Evolutionary conservation across 306 rosid genomes (phyloP).

Genomic region (Rosa lucieae): DNA sequence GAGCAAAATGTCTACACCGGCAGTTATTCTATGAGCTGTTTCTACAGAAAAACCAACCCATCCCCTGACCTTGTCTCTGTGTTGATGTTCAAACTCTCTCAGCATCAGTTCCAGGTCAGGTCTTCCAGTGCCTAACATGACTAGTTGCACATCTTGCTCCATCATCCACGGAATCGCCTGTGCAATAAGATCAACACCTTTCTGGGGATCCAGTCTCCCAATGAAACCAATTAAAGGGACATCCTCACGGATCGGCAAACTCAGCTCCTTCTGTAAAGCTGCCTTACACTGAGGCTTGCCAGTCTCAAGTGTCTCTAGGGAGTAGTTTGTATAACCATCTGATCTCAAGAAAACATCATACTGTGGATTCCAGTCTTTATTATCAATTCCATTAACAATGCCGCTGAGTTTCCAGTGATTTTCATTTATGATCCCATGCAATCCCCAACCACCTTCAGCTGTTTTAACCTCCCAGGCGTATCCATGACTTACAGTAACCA

Average conservation of each 20-base stretch:
- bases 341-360: constrained; percentile 63
- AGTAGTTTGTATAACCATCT: constrained; percentile 88
- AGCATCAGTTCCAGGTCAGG: constrained; percentile 84
- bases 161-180: constrained; percentile 91
- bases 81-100: constrained; percentile 44
- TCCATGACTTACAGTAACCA: constrained; percentile 94
- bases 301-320: constrained; percentile 56
- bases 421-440: constrained; percentile 73
- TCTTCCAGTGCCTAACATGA: constrained; percentile 90
- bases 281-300: constrained; percentile 88
- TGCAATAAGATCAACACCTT: constrained; percentile 88
- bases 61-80: constrained; percentile 60
- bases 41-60: constrained; percentile 95
- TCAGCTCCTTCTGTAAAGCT: constrained; percentile 87
- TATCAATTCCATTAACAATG: constrained; percentile 90
- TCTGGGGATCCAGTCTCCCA: constrained; percentile 87
- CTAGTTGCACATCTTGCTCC: constrained; percentile 74
- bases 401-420: constrained; percentile 88
- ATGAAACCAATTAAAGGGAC: constrained; percentile 72
- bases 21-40: constrained; percentile 90
- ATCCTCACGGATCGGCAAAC: constrained; percentile 72
- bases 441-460: constrained; percentile 92
- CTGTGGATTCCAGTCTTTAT: constrained; percentile 79
- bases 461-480: constrained; percentile 91
- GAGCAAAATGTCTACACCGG: constrained; percentile 80